Percentiles rank a stretch among this genome's conserved stretches.
Evolutionary conservation across 106 monocot species (phyloP).

Genomic region (Acorus calamus): DNA sequence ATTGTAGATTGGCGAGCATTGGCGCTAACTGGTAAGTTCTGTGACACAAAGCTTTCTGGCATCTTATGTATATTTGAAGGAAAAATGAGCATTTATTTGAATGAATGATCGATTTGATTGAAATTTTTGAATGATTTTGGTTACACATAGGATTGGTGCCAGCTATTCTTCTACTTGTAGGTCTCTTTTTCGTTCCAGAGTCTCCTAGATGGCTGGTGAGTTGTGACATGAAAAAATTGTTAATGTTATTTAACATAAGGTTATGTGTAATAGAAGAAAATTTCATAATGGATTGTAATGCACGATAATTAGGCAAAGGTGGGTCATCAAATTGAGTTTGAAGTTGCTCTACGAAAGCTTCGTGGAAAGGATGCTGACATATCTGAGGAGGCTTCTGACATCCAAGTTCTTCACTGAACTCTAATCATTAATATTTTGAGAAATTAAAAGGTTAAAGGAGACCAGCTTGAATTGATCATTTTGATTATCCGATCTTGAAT

Average conservation of each 20-base stretch:
- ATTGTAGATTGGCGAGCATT: conserved; percentile 50
- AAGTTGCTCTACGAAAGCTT: conserved; percentile 35
- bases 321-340: conserved; percentile 39
- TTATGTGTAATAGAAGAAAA: no score
- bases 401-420: conserved; percentile 27
- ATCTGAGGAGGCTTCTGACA: conserved; percentile 47
- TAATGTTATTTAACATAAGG: not conserved
- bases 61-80: no score
- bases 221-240: not conserved
- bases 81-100: no score
- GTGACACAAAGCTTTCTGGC: not conserved
- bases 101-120: not conserved
- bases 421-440: not conserved
- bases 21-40: conserved; percentile 31
- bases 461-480: not conserved
- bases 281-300: no score
- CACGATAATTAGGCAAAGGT: conserved; percentile 35
- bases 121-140: conserved; percentile 1
- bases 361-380: conserved; percentile 60
- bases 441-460: not conserved
- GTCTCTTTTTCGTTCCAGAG: conserved; percentile 65
- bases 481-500: not conserved
- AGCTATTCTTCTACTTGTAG: conserved; percentile 49
- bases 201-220: conserved; percentile 90
- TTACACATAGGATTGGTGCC: conserved; percentile 43